phyloP scores from a whole-genome alignment of 345 rosid species.

The Aethionema arabicum region DNA sequence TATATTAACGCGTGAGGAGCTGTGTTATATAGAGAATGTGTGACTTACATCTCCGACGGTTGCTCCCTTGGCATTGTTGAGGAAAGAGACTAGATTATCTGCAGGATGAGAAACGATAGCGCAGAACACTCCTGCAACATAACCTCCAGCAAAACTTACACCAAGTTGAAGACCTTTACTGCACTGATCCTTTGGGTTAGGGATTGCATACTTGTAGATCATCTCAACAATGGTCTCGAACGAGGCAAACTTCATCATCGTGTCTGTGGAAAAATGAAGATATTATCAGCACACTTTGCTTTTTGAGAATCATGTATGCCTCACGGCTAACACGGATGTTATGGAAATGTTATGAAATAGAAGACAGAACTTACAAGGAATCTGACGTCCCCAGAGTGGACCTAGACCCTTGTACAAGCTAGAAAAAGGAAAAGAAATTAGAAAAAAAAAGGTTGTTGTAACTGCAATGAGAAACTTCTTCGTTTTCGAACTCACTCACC shows the following conservation, averaged over 20 bases:
- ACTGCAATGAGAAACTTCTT: neutral
- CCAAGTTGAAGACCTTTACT: slow-evolving; percentile 86
- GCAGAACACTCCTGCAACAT: slow-evolving; percentile 65
- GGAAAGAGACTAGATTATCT: slow-evolving; percentile 94
- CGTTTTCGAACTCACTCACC: slow-evolving; percentile 50
- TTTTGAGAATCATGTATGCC: too few species aligned
- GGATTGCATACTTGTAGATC: slow-evolving; percentile 83
- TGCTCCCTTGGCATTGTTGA: slow-evolving; percentile 97
- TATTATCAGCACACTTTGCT: neutral
- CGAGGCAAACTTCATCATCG: slow-evolving; percentile 99
- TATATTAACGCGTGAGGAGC: too few species aligned
- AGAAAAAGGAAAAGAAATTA: neutral
- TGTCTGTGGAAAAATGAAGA: slow-evolving; percentile 56
- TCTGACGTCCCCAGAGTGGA: slow-evolving; percentile 99
- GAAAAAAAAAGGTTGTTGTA: slow-evolving; percentile 6
- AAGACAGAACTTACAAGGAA: slow-evolving; percentile 74
- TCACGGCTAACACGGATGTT: neutral
- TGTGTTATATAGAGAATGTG: too few species aligned
- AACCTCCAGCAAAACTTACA: slow-evolving; percentile 93
- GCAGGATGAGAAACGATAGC: too few species aligned
- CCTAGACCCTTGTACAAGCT: slow-evolving; percentile 95
- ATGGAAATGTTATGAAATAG: slow-evolving; percentile 6
- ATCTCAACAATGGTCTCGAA: slow-evolving; percentile 91
- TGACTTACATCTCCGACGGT: slow-evolving; percentile 89
- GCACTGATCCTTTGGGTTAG: slow-evolving; percentile 82